Evolutionary conservation across 257 asterid genomes (phyloP), one percentile per base, ranked within the genome.

Genomic region (Solanum habrochaites): DNA sequence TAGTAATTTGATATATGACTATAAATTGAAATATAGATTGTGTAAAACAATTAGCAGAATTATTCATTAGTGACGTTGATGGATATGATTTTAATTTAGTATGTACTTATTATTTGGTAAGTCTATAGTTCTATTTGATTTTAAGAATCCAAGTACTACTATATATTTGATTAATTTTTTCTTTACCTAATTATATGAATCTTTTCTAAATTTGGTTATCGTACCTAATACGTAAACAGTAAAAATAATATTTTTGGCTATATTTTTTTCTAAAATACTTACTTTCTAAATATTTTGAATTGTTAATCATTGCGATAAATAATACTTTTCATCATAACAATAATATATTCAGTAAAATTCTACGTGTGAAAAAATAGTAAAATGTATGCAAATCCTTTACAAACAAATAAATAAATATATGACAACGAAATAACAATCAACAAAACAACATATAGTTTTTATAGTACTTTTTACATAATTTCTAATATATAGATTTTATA

Each of bases 361-460:
- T 20, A 18, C 0, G 0, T 1, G 8, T 21, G 4, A 0, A 56
- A 56, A 56, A 56, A 56, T 10, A 56, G 11, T 56, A 18, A 0
- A 18, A 56, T 56, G 0, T 56, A 18, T 7, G 10, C n/a, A 56
- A 18, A 7, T 6, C 1, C 3, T 56, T 7, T 16, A 1, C 2
- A 1, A 31, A 31, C 3, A 31, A 31, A 32, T 18, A 56, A 5
- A 52, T 11, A 2, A 18, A 2, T 45, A 18, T 18, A 56, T 56
- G n/a, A 18, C 4, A 56, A 0, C 4, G 20, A 18, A 56, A 18
- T 56, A 56, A 18, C 62, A 16, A 52, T 52, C 0, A 18, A 52
- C 23, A 16, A 52, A 52, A 9, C n/a, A 18, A 52, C 23, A 0
- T 14, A 14, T 14, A 47, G 0, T 47, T 47, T 47, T 18, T 52